Evolutionary conservation across 2,329 filamentous ascomycete species (phyloP), one percentile per base, ranked within the genome.

Genomic region (Penicillium janthinellum): DNA sequence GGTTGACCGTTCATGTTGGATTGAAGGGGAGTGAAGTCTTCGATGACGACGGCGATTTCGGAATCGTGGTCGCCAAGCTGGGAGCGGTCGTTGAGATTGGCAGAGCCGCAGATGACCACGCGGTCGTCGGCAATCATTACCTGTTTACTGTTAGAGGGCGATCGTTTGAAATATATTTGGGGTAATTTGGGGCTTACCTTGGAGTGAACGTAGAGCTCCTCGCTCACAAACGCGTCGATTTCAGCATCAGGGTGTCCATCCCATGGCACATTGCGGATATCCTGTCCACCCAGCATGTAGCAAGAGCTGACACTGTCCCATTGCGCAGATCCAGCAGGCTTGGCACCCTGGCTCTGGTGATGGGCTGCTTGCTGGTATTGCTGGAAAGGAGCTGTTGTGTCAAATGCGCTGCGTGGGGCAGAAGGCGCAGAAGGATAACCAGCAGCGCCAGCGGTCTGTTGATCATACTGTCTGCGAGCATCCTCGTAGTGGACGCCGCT

Each of bases 51-150:
- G 41, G 90, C 90, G 41, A 98, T 84, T 74, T 98, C 94, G 51
- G 90, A 95, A 75, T 98, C 94, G 75, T 96, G 94, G 67, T 89
- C 86, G 14, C 94, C 94, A 5, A 95, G 79, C 76, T 96, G 93
- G 53, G 91, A 87, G 56, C 94, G 89, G 73, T 98, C 94, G 74
- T 97, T 98, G 69, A 97, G 83, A 76, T 97, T 98, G 64, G 90
- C 91, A 28, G 89, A 92, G 17, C 92, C 92, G 72, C 92, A 95
- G 55, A 97, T 86, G 1, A 90, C 92, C 50, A 92, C 84, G 56
- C 88, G 87, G 74, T 98, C 94, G 72, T 98, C 93, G 1, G 89
- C 90, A 66, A 97, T 94, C 66, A 95, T 84, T 56, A 83, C 75
- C 80, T 83, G 57, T 39, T 48, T 17, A 10, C 17, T 54, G 51